A percentile compares a stretch with the other conserved stretches of the same genome.
These are phyloP conservation scores for Mycena pura DNA, from an alignment of 768 basidiomycete species.

Conservation along the genomic window DNA sequence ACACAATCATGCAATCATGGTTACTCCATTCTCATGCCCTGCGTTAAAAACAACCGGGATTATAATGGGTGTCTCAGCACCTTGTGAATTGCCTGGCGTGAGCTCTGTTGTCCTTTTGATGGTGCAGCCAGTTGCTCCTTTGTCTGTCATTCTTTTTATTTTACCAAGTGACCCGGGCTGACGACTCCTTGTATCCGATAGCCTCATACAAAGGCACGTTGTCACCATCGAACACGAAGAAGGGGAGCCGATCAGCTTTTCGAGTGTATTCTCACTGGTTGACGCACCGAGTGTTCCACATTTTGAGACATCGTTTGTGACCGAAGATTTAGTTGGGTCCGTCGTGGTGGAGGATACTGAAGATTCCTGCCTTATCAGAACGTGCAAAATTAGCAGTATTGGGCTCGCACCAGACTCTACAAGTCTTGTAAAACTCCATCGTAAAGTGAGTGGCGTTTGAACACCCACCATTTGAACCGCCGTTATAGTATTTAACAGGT, in stretches of 20 bases:
- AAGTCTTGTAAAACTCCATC: not conserved
- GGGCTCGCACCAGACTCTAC: not conserved
- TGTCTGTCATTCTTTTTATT: not conserved
- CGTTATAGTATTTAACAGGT: too few relatives aligned
- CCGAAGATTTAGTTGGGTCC: conserved; percentile 7
- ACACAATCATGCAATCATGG: not conserved
- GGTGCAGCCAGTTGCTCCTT: not conserved
- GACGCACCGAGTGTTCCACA: not conserved
- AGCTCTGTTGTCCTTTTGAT: not conserved
- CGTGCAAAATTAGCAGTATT: not conserved
- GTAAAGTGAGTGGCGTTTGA: not conserved
- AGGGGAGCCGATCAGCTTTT: not conserved
- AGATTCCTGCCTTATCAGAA: not conserved
- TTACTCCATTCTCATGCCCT: not conserved
- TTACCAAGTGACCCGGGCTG: not conserved
- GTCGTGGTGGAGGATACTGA: not conserved
- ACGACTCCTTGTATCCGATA: not conserved
- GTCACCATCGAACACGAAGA: conserved; percentile 9
- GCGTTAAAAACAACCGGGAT: not conserved
- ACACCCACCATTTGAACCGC: too few relatives aligned
- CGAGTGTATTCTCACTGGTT: not conserved
- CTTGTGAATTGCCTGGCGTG: not conserved
- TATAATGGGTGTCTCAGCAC: conserved; percentile 1
- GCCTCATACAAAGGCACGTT: conserved; percentile 2
- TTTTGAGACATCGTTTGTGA: conserved; percentile 16